phyloP scores from a whole-genome alignment of 192 early-diverging fungal genomes.

The Linnemannia schmuckeri region DNA sequence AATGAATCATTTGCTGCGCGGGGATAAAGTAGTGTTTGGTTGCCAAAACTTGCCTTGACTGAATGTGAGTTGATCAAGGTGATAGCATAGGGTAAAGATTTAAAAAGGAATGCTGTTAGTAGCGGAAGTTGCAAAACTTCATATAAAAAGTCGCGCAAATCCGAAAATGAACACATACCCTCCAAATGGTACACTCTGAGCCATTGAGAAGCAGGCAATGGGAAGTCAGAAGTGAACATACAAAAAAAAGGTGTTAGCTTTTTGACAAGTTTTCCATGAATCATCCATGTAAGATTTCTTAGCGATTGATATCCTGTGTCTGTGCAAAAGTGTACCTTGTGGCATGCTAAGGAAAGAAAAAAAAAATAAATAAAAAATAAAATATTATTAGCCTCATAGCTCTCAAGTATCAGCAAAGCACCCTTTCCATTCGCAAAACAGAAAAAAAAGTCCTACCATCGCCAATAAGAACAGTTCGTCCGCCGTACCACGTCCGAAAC shows the following conservation, averaged over 20 bases:
- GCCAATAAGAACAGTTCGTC: conserved; percentile 47
- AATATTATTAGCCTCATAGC: not conserved
- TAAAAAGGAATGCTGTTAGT: not conserved
- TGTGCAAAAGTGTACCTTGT: conserved; percentile 31
- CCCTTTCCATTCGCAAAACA: too few species aligned
- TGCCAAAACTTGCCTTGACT: conserved; percentile 18
- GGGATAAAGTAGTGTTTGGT: not conserved
- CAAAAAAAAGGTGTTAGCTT: not conserved
- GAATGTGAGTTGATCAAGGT: not conserved
- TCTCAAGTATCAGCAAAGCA: not conserved
- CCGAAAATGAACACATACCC: conserved; percentile 17
- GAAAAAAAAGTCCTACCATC: conserved; percentile 26
- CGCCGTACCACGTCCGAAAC: conserved; percentile 49
- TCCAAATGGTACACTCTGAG: conserved; percentile 49
- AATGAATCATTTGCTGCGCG: not conserved
- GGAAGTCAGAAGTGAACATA: not conserved
- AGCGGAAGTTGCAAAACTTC: not conserved
- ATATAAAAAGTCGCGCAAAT: not conserved
- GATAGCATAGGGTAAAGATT: not conserved
- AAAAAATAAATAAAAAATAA: not conserved
- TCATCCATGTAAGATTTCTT: not conserved
- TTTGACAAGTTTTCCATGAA: not conserved
- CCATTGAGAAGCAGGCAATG: not conserved
- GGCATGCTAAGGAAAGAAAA: conserved; percentile 25
- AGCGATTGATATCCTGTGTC: not conserved